Conservation (phyloP, 345 rosid species). For the Eucalyptus albens region DNA sequence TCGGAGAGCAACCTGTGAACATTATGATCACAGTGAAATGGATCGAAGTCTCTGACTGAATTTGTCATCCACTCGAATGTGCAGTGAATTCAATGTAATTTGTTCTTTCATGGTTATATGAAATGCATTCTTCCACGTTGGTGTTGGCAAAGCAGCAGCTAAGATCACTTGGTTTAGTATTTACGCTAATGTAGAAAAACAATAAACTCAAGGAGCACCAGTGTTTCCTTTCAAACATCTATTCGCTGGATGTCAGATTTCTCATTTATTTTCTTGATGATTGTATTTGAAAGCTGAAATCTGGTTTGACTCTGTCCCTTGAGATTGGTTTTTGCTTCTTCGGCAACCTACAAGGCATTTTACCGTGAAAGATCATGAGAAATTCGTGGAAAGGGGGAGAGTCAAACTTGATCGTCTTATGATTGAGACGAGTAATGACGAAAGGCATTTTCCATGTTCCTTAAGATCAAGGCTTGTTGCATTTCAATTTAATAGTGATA, state of each 20-base stretch:
- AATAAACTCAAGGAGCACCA: not conserved
- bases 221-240: not conserved
- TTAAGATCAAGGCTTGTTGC: not conserved
- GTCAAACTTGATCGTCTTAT: not conserved
- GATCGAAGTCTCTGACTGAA: not conserved
- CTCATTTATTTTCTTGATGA: not conserved
- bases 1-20: not conserved
- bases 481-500: not conserved
- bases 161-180: not conserved
- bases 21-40: not conserved
- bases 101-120: not conserved
- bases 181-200: not conserved
- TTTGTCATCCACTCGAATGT: not conserved
- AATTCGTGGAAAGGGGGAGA: not conserved
- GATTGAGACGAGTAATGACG: not conserved
- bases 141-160: not conserved
- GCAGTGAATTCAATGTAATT: not conserved
- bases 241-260: not conserved
- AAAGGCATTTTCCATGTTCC: not conserved
- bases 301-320: not conserved
- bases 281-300: not conserved
- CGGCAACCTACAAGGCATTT: not conserved
- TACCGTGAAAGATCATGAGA: not conserved
- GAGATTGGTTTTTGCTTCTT: not conserved
- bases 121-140: not conserved